Base-by-base conservation (phyloP, 148 eudicot genomes). In the Rhododendron mucronatum region DNA sequence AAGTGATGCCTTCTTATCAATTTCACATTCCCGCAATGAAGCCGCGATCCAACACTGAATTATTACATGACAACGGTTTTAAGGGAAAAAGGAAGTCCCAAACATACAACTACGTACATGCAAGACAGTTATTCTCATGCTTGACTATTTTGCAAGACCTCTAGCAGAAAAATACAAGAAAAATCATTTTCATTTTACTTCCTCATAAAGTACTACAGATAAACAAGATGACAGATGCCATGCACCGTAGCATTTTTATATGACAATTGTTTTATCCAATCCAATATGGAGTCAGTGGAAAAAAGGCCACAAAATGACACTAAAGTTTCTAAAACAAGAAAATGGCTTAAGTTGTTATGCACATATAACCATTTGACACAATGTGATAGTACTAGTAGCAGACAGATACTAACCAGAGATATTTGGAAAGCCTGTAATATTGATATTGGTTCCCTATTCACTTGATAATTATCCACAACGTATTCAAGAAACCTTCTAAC, bases 11-110 rank as follows among this genome's bases (percentile, higher is more conserved):
- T 84, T 89, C 91, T 89, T 94, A 87, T 93, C 95, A 87, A 96
- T 73, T 87, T 92, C 90, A 21, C 86, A 65, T 39, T 88, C 89
- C 83, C 90, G 83, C 84, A 91, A 88, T 59, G 94, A 94, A 73
- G 96, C 93, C 73, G 95, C 96, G 73, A 90, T 84, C 98, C 97
- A 96, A 86, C 97, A 96, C 97, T 95, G 91, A 44, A 85, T 86
- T 67, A 86, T 55, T 85, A 81, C 71, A 90, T 44, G 69, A 82
- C 41, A 81, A 86, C 28, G 53, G 47, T 1, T 67, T 57, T 16
- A 79, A 35, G 16, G 71, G 10, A 41, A 26, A 33, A 81, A 61
- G 45, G 26, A 11, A 82, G 23, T 80, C n/a, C 44, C 47, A 59
- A 14, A 75, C 23, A 30, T 82, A 33, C 3, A 63, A 16, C 5